These are phyloP conservation scores for Linum trigynum DNA, from an alignment of 345 rosid genomes.

Conservation along the genomic window DNA sequence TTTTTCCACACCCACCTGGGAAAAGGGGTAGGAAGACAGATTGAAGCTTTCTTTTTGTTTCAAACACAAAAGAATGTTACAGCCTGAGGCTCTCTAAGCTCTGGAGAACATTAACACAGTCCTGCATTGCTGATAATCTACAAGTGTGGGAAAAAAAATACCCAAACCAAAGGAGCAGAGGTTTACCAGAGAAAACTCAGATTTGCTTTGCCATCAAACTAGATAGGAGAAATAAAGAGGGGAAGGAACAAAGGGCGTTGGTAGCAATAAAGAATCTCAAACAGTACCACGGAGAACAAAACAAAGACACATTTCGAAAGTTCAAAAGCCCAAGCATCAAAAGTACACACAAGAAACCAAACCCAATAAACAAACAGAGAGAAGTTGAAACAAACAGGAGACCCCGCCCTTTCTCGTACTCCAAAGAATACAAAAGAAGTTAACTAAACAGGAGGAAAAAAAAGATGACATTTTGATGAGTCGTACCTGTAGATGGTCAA, in stretches of 20 bases:
- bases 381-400: not conserved
- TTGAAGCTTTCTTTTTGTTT: not conserved
- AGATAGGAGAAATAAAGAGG: not conserved
- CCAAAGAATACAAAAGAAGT: not conserved
- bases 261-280: not conserved
- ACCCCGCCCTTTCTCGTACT: not conserved
- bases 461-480: not conserved
- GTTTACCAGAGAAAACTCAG: not conserved
- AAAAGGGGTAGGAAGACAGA: not conserved
- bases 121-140: not conserved
- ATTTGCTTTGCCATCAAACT: not conserved
- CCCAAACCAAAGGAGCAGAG: not conserved
- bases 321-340: not conserved
- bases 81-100: not conserved
- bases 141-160: not conserved
- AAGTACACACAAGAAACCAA: not conserved
- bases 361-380: not conserved
- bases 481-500: not conserved
- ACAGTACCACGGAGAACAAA: not conserved
- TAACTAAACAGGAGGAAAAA: too few species aligned
- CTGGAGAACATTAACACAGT: not conserved
- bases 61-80: not conserved
- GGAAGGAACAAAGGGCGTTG: not conserved
- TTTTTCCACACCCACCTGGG: not conserved
- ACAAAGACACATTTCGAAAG: not conserved